Percentiles rank a stretch among this genome's conserved stretches.
phyloP scores from a whole-genome alignment of 1,284 basidiomycete genomes.

The Rhodotorula glutinis region DNA sequence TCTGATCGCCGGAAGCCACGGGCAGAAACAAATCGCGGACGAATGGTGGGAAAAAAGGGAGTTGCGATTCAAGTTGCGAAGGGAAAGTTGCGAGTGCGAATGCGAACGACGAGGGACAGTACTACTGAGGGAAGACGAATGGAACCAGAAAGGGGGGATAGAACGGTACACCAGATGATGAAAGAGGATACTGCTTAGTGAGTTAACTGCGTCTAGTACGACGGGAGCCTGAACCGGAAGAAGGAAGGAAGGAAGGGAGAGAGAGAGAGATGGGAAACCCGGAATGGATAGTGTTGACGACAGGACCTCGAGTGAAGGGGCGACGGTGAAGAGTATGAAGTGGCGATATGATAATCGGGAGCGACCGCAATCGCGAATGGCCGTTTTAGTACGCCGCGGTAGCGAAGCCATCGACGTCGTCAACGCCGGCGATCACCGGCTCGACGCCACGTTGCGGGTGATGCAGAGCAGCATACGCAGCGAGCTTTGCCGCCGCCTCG shows the following conservation, averaged over 20 bases:
- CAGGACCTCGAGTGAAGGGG: neutral
- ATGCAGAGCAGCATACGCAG: conserved; percentile 7
- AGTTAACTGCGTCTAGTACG: conserved; percentile 1
- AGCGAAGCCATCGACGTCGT: neutral
- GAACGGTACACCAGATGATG: conserved; percentile 3
- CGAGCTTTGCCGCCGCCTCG: conserved; percentile 6
- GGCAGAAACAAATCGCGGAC: neutral
- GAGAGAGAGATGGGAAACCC: neutral
- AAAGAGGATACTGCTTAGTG: neutral
- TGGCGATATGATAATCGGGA: neutral
- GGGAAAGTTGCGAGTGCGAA: neutral
- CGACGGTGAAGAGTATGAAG: neutral
- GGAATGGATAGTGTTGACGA: neutral
- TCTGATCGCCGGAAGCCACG: no score
- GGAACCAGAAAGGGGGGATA: neutral
- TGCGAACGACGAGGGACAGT: neutral
- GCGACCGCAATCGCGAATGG: neutral
- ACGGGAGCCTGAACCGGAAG: neutral
- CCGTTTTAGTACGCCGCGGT: neutral
- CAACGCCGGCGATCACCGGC: neutral
- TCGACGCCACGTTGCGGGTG: neutral
- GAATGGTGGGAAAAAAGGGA: neutral
- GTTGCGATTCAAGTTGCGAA: neutral
- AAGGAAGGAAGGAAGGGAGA: neutral
- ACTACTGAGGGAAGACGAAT: neutral